Base-by-base conservation (phyloP, 495 filamentous ascomycete genomes). In the Choiromyces venosus region DNA sequence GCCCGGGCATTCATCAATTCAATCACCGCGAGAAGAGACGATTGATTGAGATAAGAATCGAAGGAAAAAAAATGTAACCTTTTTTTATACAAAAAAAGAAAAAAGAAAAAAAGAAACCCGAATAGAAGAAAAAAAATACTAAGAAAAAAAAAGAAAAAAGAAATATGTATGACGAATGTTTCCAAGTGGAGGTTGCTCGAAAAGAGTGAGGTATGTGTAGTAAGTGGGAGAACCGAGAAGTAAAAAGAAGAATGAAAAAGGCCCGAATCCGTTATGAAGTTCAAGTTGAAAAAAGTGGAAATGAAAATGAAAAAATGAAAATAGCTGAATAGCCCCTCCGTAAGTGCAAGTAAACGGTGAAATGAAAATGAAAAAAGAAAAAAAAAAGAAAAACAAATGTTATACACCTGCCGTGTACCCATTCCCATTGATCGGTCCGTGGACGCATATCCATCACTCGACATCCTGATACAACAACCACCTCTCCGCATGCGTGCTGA, bases 301-400 rank as follows among this genome's bases (percentile, higher is more conserved):
- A 36, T 8, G 46, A 38, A n/a, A 72, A 36, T n/a, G 65, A 35
- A 65, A 40, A 25, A 25, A 33, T 33, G 37, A 44, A 21, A 61
- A 46, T 39, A 56, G 65, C 61, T 73, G 64, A 21, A 69, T 75
- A 67, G 66, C 56, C 39, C 39, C 56, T 73, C 64, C 39, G 64
- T 69, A 52, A 46, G 14, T 72, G 65, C 33, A n/a, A 44, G 44
- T 39, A 65, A 68, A 69, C 33, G 40, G 35, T 70, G 38, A n/a
- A 52, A 18, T 36, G 46, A 72, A 35, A 42, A 12, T 25, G 68
- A 69, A 74, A 65, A 19, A 39, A 38, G 70, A 33, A 16, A 71
- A 66, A 37, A 56, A 70, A 72, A 69, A 44, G 64, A 65, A 68
- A 73, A 70, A 67, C 37, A 35, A 56, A 46, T 78, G 74, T 78